Percentiles rank a stretch among this genome's conserved stretches.
phyloP scores from a whole-genome alignment of 176 grass and related monocot genomes.

The Musa beccarii region DNA sequence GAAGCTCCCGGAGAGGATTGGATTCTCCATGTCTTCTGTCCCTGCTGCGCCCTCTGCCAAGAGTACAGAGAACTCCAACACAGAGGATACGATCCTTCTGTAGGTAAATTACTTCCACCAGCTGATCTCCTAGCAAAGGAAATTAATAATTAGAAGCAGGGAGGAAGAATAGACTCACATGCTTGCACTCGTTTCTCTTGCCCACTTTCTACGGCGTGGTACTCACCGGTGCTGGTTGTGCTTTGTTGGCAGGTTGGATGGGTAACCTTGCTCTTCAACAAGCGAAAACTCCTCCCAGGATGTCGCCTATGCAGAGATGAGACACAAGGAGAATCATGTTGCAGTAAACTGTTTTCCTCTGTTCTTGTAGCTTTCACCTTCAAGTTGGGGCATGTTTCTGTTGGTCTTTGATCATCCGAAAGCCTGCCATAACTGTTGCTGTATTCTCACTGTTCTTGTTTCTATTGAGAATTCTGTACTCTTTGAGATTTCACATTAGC shows the following conservation, averaged over 20 bases:
- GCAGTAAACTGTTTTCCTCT: not conserved
- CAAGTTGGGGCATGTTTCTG: too few species aligned
- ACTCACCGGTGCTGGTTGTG: not conserved
- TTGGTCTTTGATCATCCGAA: too few species aligned
- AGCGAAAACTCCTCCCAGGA: not conserved
- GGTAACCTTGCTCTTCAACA: conserved; percentile 13
- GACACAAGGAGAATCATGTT: not conserved
- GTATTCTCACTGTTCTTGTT: too few species aligned
- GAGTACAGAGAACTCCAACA: conserved; percentile 25
- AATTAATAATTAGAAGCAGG: not conserved
- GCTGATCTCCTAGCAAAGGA: not conserved
- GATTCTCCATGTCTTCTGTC: conserved; percentile 13
- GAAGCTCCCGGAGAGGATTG: conserved; percentile 19
- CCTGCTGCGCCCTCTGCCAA: conserved; percentile 22
- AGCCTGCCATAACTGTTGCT: too few species aligned
- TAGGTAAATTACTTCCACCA: not conserved
- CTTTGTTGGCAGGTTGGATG: conserved; percentile 14
- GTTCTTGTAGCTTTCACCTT: too few species aligned
- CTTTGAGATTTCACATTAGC: too few species aligned
- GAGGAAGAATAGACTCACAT: not conserved
- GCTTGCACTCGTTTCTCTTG: not conserved
- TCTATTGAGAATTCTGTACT: too few species aligned
- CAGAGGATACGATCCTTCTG: conserved; percentile 22
- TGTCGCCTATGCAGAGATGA: not conserved
- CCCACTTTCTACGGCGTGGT: not conserved